Evolutionary conservation across 768 basidiomycete genomes (phyloP), one percentile per base, ranked within the genome.

Genomic region (Mycena latifolia): DNA sequence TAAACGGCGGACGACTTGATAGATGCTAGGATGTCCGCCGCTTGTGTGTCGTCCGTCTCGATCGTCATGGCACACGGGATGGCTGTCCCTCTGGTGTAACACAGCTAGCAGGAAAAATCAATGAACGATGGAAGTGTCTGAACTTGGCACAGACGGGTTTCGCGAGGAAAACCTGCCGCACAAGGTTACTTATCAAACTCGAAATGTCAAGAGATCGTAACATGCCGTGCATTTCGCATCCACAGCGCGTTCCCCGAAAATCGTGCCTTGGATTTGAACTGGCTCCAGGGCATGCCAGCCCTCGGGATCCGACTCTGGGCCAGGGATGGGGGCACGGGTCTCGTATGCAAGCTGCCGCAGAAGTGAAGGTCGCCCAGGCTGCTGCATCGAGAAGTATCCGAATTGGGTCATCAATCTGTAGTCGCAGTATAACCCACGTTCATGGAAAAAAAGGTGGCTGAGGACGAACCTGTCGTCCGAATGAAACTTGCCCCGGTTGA

Each of bases 21-120:
- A 1, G 67, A 60, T 12, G 56, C 57, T 5, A 68, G 46, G 27
- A 68, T 12, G 53, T 68, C 67, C 43, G 58, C 56, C 4, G 56
- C 67, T 31, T 68, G 67, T 22, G 56, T n/a, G 24, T 68, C 67
- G 5, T 43, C 55, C 14, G 57, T 47, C 46, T 68, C 58, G 29
- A 68, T 53, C 18, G 67, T 64, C 56, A 68, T 64, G 17, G 63
- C 63, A 25, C 67, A 69, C 2, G 67, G 67, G 4, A 69, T 69
- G 6, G 55, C 45, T 5, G 54, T 59, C 8, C 43, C 35, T 39
- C 67, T 24, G 8, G 67, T 64, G 50, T 68, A 68, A 45, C 61
- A 61, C 14, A 68, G 62, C 67, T 68, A 28, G 15, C 37, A 43
- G 22, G 12, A 51, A 10, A 22, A 50, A 18, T 58, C 17, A 29